Evolutionary conservation across 352 stramenopile species (phyloP).

Genomic region (Phytophthora fragariae): DNA sequence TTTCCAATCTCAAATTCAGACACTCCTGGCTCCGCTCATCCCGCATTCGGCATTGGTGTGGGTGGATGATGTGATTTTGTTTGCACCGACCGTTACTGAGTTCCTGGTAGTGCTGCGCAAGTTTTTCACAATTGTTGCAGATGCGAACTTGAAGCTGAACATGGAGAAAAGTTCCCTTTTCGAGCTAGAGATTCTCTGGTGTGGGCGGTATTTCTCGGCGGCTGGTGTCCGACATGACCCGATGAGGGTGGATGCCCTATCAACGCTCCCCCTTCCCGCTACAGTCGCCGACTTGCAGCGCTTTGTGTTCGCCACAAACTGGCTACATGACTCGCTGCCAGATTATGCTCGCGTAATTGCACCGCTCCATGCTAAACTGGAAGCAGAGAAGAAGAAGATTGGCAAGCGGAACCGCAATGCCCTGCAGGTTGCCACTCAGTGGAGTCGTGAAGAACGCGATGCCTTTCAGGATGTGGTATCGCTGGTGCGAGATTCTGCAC

Average conservation of each 20-base stretch:
- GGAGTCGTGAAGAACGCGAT: neutral
- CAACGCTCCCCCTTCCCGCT: neutral
- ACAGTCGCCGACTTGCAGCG: neutral
- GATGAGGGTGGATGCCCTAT: neutral
- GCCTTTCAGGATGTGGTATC: neutral
- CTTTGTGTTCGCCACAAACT: neutral
- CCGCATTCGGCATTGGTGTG: conserved; percentile 28
- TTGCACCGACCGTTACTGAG: neutral
- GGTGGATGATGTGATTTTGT: conserved; percentile 39
- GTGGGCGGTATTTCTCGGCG: neutral
- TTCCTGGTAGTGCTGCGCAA: neutral
- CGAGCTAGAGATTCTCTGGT: neutral
- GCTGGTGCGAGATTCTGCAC: neutral
- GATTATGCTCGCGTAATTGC: neutral
- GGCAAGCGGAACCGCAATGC: neutral
- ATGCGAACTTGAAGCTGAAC: neutral
- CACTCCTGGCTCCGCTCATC: conserved; percentile 11
- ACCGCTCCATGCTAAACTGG: neutral
- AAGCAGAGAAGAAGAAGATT: neutral
- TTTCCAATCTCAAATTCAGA: neutral
- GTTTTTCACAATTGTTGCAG: neutral
- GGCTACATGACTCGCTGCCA: neutral
- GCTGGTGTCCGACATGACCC: neutral
- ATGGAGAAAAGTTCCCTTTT: neutral
- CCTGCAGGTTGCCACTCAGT: neutral